These are phyloP conservation scores for Scytalidium sp. DNA, from an alignment of 2,329 filamentous ascomycete genomes.

Conservation along the genomic window DNA sequence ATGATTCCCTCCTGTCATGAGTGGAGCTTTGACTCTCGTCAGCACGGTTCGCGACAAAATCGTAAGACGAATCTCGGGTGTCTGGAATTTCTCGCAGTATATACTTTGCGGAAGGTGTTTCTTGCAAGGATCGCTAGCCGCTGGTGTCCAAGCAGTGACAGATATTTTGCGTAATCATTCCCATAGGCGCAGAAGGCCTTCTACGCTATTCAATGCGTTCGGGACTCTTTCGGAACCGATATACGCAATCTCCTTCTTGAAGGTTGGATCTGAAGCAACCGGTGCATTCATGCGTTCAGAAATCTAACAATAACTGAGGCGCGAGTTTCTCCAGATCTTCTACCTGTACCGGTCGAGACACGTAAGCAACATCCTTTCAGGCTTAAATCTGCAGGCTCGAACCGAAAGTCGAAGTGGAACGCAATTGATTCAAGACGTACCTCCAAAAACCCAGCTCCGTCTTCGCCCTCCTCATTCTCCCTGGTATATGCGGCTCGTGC, in stretches of 20 bases:
- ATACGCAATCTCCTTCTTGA: not conserved
- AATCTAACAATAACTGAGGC: constrained; percentile 81
- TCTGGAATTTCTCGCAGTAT: too few species aligned
- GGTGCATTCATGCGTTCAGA: constrained; percentile 46
- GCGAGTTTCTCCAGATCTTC: constrained; percentile 88
- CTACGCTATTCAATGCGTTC: not conserved
- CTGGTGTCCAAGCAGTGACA: too few species aligned
- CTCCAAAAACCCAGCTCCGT: constrained; percentile 66
- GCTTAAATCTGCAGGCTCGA: not conserved
- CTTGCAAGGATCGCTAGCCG: too few species aligned
- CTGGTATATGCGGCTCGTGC: constrained; percentile 74
- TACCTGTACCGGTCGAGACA: constrained; percentile 48
- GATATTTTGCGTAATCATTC: too few species aligned
- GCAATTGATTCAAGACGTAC: constrained; percentile 42
- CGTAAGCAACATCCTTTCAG: not conserved
- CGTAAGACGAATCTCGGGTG: too few species aligned
- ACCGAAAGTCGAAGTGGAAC: not conserved
- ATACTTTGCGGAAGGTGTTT: too few species aligned
- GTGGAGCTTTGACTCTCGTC: too few species aligned
- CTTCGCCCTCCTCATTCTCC: constrained; percentile 37
- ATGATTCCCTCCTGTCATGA: too few species aligned
- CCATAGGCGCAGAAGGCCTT: too few species aligned
- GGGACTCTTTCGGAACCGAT: not conserved
- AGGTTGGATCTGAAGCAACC: not conserved
- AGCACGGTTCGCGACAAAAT: too few species aligned